phyloP scores from a whole-genome alignment of 768 basidiomycete genomes.

The Hericium erinaceus region DNA sequence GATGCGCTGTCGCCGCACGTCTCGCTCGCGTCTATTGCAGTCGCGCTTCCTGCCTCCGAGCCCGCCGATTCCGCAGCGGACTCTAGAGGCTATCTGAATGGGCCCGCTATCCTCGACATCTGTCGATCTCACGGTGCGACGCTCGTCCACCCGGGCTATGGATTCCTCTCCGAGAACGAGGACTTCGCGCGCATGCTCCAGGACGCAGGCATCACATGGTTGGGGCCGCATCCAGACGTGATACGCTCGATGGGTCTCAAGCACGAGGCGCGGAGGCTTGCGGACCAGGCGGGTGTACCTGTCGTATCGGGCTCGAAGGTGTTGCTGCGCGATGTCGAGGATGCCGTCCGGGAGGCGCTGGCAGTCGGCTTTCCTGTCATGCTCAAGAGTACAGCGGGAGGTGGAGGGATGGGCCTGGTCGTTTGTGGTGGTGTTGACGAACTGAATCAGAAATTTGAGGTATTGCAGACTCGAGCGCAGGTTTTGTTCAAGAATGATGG shows the following conservation, averaged over 20 bases:
- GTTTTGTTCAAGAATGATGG: constrained; percentile 39
- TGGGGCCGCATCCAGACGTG: constrained; percentile 43
- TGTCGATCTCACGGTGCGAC: constrained; percentile 34
- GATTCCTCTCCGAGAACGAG: constrained; percentile 58
- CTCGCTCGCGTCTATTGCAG: constrained; percentile 40
- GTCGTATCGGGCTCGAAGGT: constrained; percentile 44
- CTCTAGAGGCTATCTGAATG: constrained; percentile 34
- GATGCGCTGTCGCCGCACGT: constrained; percentile 55
- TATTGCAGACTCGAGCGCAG: constrained; percentile 35
- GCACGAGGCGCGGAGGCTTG: constrained; percentile 43
- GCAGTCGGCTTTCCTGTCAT: constrained; percentile 51
- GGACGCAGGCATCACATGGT: constrained; percentile 43
- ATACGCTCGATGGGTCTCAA: constrained; percentile 54
- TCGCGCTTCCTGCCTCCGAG: constrained; percentile 24
- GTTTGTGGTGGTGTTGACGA: constrained; percentile 38
- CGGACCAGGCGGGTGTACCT: constrained; percentile 36
- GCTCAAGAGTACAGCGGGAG: constrained; percentile 60
- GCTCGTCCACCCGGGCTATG: constrained; percentile 55
- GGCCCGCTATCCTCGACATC: constrained; percentile 29
- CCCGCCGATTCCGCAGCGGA: not conserved
- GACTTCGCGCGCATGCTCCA: constrained; percentile 39
- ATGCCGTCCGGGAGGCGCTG: constrained; percentile 31
- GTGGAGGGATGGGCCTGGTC: constrained; percentile 60
- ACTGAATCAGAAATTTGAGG: constrained; percentile 26
- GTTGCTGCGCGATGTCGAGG: constrained; percentile 31